phyloP scores from a whole-genome alignment of 306 rosid genomes.

The Comarum palustre region DNA sequence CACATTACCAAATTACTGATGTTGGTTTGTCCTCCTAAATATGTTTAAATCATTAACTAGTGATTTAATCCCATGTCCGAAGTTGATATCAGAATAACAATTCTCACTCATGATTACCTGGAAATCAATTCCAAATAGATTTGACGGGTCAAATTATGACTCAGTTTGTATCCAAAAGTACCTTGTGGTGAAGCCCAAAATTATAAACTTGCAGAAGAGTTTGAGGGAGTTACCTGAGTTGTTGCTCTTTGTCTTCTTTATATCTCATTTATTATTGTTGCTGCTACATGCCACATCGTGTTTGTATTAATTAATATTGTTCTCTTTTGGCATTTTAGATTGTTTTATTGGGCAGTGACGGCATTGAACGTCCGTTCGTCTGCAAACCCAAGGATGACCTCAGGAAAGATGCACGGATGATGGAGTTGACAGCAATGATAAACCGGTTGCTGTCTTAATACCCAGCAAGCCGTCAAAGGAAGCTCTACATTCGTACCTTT shows the following conservation, averaged over 20 bases:
- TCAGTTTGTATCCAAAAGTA: background rate
- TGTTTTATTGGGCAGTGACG: slow-evolving; percentile 88
- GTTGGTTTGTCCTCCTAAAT: slow-evolving; percentile 3
- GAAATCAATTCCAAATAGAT: background rate
- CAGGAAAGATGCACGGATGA: slow-evolving; percentile 98
- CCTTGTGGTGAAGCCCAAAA: background rate
- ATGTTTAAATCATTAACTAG: background rate
- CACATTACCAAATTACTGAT: slow-evolving; percentile 1
- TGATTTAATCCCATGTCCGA: background rate
- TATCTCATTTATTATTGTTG: slow-evolving; percentile 7
- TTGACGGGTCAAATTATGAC: background rate
- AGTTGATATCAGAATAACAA: background rate
- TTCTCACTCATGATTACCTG: background rate
- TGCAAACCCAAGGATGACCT: slow-evolving; percentile 99
- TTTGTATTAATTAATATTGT: slow-evolving; percentile 6
- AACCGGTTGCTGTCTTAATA: slow-evolving; percentile 81
- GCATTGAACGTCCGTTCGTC: slow-evolving; percentile 78
- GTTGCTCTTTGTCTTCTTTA: slow-evolving; percentile 8
- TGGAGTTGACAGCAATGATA: slow-evolving; percentile 98
- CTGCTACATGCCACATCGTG: slow-evolving; percentile 18
- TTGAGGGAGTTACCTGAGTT: slow-evolving; percentile 20
- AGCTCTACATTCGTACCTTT: slow-evolving; percentile 94
- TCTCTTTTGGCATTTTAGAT: slow-evolving; percentile 51
- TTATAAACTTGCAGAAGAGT: slow-evolving; percentile 5
- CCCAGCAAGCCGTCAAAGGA: slow-evolving; percentile 91